Percentiles rank a stretch among this genome's conserved stretches.
These are phyloP conservation scores for Tilletia caries DNA, from an alignment of 1,284 basidiomycete species.

Conservation along the genomic window DNA sequence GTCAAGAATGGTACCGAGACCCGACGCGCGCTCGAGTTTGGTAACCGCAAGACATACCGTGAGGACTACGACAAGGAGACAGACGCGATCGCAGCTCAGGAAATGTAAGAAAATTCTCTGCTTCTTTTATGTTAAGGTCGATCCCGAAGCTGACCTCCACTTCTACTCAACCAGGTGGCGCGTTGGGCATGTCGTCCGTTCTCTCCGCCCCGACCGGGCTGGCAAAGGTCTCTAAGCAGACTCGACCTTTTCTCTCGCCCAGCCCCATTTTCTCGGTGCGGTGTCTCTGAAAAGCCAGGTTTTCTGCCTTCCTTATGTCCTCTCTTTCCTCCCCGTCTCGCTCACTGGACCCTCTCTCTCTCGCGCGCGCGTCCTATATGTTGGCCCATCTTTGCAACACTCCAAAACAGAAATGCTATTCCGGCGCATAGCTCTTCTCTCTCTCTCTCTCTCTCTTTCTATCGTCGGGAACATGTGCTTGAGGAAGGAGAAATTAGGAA, in stretches of 20 bases:
- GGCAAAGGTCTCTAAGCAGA: conserved; percentile 5
- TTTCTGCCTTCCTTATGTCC: neutral
- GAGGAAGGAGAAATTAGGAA: too few species aligned
- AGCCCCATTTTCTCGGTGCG: neutral
- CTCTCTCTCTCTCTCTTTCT: too few species aligned
- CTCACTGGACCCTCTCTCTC: too few species aligned
- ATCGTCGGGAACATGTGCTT: too few species aligned
- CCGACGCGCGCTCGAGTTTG: conserved; percentile 93
- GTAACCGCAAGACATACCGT: conserved; percentile 86
- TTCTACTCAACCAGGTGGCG: conserved; percentile 22
- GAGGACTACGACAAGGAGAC: conserved; percentile 90
- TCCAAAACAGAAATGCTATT: too few species aligned
- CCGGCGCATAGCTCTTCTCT: too few species aligned
- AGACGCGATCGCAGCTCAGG: conserved; percentile 89
- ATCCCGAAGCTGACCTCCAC: conserved; percentile 1
- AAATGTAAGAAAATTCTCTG: conserved; percentile 68
- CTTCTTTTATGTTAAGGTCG: neutral
- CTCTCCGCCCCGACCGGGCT: conserved; percentile 41
- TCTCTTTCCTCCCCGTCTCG: too few species aligned
- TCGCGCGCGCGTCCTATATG: too few species aligned
- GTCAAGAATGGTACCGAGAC: conserved; percentile 95
- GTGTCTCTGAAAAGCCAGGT: neutral
- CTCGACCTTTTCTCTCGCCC: too few species aligned
- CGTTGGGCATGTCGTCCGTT: conserved; percentile 49
- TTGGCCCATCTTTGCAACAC: too few species aligned